A percentile compares a stretch with the other conserved stretches of the same genome.
Evolutionary conservation across 2,329 filamentous ascomycete species (phyloP).

Genomic region (Colletotrichum salicis): DNA sequence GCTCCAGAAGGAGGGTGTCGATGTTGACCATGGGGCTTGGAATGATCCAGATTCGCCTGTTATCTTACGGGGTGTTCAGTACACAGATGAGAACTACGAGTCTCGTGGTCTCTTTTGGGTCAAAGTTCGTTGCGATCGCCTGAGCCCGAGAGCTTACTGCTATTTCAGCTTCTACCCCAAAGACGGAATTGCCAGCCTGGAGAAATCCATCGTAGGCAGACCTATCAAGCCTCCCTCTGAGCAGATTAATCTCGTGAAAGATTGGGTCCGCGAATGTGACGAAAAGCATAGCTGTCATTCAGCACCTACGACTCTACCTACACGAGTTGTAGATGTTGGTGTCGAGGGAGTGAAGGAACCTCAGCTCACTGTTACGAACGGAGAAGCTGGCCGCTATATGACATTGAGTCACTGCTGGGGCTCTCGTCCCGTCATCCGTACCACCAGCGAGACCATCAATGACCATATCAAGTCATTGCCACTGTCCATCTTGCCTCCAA

Average conservation of each 20-base stretch:
- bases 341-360: not conserved
- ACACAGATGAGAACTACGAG: not conserved
- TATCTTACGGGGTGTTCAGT: not conserved
- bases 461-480: not conserved
- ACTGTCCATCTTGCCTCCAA: not conserved
- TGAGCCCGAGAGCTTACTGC: not conserved
- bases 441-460: not conserved
- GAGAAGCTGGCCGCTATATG: not conserved
- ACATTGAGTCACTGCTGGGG: conserved; percentile 14
- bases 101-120: not conserved
- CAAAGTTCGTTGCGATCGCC: not conserved
- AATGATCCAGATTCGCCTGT: not conserved
- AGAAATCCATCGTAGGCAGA: not conserved
- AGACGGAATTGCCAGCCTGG: not conserved
- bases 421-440: not conserved
- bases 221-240: not conserved
- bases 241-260: not conserved
- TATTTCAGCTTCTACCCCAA: conserved; percentile 1
- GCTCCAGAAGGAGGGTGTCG: not conserved
- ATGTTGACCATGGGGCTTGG: not conserved
- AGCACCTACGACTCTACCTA: not conserved
- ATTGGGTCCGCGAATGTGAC: not conserved
- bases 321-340: conserved; percentile 8
- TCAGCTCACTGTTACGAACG: not conserved
- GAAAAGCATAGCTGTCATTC: not conserved